Conservation (phyloP, 2,329 filamentous ascomycete genomes). For the Pseudogymnoascus sp. region DNA sequence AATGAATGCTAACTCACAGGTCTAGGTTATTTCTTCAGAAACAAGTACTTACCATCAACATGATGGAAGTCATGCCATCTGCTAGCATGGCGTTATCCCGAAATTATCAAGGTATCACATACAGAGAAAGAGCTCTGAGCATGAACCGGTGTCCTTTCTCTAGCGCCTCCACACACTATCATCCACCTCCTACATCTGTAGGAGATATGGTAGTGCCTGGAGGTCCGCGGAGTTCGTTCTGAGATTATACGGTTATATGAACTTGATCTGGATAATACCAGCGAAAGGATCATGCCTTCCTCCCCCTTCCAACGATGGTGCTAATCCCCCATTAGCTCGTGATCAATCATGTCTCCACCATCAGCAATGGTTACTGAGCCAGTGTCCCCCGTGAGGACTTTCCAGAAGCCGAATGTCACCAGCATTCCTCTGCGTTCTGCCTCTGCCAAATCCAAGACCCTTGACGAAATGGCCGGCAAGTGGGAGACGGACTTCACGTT, state of each 20-base stretch:
- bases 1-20: not conserved
- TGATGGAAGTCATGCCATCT: slow-evolving; percentile 25
- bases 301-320: slow-evolving; percentile 30
- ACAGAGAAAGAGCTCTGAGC: slow-evolving; percentile 41
- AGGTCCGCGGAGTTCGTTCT: slow-evolving; percentile 40
- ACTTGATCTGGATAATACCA: slow-evolving; percentile 99
- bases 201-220: slow-evolving; percentile 23
- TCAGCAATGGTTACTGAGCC: slow-evolving; percentile 52
- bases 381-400: slow-evolving; percentile 26
- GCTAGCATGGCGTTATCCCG: slow-evolving; percentile 27
- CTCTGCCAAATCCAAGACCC: slow-evolving; percentile 29
- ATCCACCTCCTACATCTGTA: slow-evolving; percentile 23
- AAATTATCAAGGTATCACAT: slow-evolving; percentile 30
- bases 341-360: slow-evolving; percentile 67
- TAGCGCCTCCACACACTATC: slow-evolving; percentile 24
- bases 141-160: slow-evolving; percentile 58
- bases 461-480: slow-evolving; percentile 61
- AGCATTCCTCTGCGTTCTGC: slow-evolving; percentile 34
- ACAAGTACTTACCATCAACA: slow-evolving; percentile 20
- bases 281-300: slow-evolving; percentile 97
- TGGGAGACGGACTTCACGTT: slow-evolving; percentile 72
- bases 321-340: slow-evolving; percentile 35
- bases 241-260: slow-evolving; percentile 81
- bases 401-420: slow-evolving; percentile 42
- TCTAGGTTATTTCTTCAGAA: slow-evolving; percentile 7